Evolutionary conservation across 331 rosid genomes (phyloP).

Genomic region (Saraca asoca): DNA sequence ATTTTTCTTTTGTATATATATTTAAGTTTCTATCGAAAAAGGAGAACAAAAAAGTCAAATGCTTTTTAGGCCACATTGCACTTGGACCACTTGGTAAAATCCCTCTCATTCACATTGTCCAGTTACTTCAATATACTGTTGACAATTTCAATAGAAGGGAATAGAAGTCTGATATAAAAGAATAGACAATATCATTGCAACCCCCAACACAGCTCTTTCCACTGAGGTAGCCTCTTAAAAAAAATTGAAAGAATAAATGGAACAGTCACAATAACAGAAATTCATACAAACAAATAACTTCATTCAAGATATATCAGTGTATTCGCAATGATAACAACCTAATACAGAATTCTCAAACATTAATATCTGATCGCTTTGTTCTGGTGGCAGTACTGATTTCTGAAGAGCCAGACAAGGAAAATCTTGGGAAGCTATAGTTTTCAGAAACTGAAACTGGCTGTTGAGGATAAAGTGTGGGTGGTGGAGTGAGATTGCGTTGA

Average conservation of each 20-base stretch:
- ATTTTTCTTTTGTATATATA: no score
- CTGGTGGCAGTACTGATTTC: slow-evolving; percentile 55
- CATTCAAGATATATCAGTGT: slow-evolving; percentile 30
- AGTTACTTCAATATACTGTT: not conserved
- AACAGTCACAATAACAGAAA: slow-evolving; percentile 33
- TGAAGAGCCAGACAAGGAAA: slow-evolving; percentile 57
- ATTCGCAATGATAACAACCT: slow-evolving; percentile 3
- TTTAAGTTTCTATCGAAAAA: no score
- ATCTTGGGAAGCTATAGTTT: slow-evolving; percentile 71
- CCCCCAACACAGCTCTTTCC: slow-evolving; percentile 28
- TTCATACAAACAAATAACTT: slow-evolving; percentile 31
- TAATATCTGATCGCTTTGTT: slow-evolving; percentile 87
- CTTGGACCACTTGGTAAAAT: not conserved
- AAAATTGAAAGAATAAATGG: slow-evolving; percentile 47
- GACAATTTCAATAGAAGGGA: slow-evolving; percentile 21
- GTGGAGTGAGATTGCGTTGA: slow-evolving; percentile 81
- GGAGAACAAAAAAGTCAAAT: not conserved
- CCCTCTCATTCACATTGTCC: not conserved
- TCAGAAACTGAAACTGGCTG: slow-evolving; percentile 83
- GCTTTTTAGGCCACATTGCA: not conserved
- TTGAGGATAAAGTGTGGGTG: slow-evolving; percentile 93
- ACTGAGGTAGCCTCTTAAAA: slow-evolving; percentile 36
- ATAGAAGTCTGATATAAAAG: slow-evolving; percentile 18
- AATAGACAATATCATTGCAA: slow-evolving; percentile 27
- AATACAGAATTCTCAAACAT: slow-evolving; percentile 46